phyloP scores from a whole-genome alignment of 441 rosid genomes.

The Capsella rubella region DNA sequence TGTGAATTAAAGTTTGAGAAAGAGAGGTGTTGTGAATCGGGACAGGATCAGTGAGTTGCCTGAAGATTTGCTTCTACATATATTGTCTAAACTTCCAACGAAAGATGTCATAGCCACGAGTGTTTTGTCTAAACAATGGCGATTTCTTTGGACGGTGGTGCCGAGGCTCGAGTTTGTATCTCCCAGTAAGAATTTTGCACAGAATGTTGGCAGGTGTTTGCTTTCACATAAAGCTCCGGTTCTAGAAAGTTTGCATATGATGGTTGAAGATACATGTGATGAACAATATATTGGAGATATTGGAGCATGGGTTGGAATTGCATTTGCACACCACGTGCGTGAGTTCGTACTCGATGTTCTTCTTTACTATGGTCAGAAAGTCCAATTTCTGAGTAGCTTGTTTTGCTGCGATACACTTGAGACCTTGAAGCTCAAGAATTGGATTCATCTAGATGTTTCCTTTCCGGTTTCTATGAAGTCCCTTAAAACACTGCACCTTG shows the following conservation, averaged over 20 bases:
- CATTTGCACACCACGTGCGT: not conserved
- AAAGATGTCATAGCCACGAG: too few species aligned
- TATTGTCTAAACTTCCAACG: too few species aligned
- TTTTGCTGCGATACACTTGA: not conserved
- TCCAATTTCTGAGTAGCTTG: not conserved
- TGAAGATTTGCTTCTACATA: too few species aligned
- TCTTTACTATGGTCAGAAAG: not conserved
- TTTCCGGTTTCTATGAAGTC: not conserved
- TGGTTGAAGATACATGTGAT: not conserved
- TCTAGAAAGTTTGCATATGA: not conserved
- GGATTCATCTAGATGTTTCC: not conserved
- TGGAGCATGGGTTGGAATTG: not conserved
- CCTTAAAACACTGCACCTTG: not conserved
- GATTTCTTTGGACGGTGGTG: too few species aligned
- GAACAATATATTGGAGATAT: not conserved
- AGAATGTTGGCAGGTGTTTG: constrained; percentile 10
- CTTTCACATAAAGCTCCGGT: constrained; percentile 9
- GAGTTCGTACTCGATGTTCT: not conserved
- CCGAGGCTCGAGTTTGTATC: too few species aligned
- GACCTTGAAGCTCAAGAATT: not conserved
- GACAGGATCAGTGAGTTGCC: too few species aligned
- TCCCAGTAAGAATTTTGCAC: too few species aligned
- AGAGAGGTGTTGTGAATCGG: too few species aligned
- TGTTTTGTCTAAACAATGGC: too few species aligned
- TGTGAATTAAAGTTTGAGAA: too few species aligned